Evolutionary conservation across 2,329 filamentous ascomycete species (phyloP).

Genomic region (Curvularia sp.): DNA sequence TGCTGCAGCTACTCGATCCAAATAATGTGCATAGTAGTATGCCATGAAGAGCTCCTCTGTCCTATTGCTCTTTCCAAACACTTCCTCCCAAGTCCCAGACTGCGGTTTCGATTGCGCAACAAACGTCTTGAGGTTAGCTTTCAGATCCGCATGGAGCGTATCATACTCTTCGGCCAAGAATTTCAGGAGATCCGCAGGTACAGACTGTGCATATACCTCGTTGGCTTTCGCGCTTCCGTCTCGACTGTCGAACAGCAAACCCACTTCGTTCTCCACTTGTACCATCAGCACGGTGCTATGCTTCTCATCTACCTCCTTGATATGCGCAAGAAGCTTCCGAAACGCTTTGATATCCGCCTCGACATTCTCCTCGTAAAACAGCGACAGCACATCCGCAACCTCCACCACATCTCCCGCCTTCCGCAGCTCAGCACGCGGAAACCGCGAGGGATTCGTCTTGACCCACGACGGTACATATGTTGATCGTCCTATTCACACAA

Average conservation of each 20-base stretch:
- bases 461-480: conserved; percentile 42
- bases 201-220: conserved; percentile 46
- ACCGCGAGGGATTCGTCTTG: conserved; percentile 46
- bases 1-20: conserved; percentile 52
- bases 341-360: conserved; percentile 53
- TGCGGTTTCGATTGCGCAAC: conserved; percentile 15
- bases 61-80: conserved; percentile 49
- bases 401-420: conserved; percentile 30
- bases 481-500: conserved; percentile 4
- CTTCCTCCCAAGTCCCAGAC: conserved; percentile 46
- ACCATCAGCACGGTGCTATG: conserved; percentile 63
- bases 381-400: conserved; percentile 33
- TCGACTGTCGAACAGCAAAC: conserved; percentile 59
- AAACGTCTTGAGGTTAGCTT: conserved; percentile 11
- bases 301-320: conserved; percentile 54
- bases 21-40: conserved; percentile 53
- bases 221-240: conserved; percentile 51
- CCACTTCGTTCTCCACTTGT: conserved; percentile 65
- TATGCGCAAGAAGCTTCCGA: conserved; percentile 47
- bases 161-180: conserved; percentile 41
- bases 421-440: conserved; percentile 33
- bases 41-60: conserved; percentile 60
- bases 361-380: conserved; percentile 47
- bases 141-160: conserved; percentile 31
- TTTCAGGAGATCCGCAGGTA: conserved; percentile 49